Evolutionary conservation across 1,284 basidiomycete genomes (phyloP).

Genomic region (Chalciporus sp.): DNA sequence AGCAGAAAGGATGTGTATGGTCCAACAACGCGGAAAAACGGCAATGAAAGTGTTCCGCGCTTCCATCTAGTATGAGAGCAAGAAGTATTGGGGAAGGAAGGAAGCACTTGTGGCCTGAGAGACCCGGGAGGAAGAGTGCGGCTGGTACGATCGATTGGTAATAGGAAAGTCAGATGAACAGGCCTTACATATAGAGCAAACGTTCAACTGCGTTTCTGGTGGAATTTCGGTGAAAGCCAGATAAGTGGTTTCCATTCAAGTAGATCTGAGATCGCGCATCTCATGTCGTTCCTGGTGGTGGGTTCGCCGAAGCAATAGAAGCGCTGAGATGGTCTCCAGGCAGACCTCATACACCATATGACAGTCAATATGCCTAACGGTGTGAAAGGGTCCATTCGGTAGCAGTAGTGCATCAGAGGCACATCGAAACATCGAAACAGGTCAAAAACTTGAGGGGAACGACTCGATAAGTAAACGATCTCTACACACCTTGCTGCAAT

Average conservation of each 20-base stretch:
- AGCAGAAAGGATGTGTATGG: constrained; percentile 4
- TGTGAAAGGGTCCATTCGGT: too few relatives aligned
- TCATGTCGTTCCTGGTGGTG: constrained; percentile 23
- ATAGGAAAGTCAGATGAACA: constrained; percentile 27
- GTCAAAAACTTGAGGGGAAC: constrained; percentile 31
- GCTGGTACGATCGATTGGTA: constrained; percentile 22
- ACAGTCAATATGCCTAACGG: too few relatives aligned
- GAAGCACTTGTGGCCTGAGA: constrained; percentile 15
- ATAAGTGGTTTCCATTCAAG: constrained; percentile 25
- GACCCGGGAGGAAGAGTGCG: constrained; percentile 5
- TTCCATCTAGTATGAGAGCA: constrained; percentile 1
- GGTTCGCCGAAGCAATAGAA: constrained; percentile 22
- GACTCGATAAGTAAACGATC: constrained; percentile 14
- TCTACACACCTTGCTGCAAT: constrained; percentile 14
- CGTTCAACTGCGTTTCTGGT: constrained; percentile 11
- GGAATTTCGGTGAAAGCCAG: constrained; percentile 32
- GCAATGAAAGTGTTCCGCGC: constrained; percentile 28
- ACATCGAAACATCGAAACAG: constrained; percentile 24
- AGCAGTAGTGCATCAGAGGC: too few relatives aligned
- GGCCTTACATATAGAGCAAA: constrained; percentile 10
- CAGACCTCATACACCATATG: too few relatives aligned
- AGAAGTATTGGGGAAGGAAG: background rate
- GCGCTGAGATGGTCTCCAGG: background rate
- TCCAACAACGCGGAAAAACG: constrained; percentile 23
- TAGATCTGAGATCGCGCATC: constrained; percentile 28